These are phyloP conservation scores for Microcyclosporella mali DNA, from an alignment of 2,329 filamentous ascomycete species.

Conservation along the genomic window DNA sequence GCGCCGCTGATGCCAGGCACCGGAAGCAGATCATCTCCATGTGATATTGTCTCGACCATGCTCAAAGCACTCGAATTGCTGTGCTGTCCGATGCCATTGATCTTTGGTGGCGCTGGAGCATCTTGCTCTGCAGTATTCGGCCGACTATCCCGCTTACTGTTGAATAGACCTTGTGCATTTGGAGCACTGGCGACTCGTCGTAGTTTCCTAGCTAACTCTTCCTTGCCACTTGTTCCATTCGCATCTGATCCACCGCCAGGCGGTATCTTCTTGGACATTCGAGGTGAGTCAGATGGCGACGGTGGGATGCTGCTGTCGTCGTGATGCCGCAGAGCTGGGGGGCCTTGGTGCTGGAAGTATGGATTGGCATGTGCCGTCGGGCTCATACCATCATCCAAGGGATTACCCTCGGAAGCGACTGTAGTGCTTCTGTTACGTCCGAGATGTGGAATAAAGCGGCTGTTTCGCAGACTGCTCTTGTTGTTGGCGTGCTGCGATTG, in stretches of 20 bases:
- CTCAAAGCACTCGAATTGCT: conserved; percentile 41
- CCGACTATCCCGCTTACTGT: conserved; percentile 42
- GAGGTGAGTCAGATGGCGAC: conserved; percentile 84
- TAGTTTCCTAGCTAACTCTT: conserved; percentile 87
- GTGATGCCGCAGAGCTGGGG: conserved; percentile 86
- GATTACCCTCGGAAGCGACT: conserved; percentile 86
- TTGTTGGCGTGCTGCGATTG: conserved; percentile 48
- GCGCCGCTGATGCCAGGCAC: conserved; percentile 51
- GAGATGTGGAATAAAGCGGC: conserved; percentile 80
- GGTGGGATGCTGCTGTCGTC: conserved; percentile 90
- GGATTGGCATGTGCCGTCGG: conserved; percentile 93
- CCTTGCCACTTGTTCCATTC: conserved; percentile 69
- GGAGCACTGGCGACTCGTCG: conserved; percentile 92
- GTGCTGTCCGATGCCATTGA: conserved; percentile 43
- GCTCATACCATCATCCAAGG: conserved; percentile 79
- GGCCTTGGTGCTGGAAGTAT: conserved; percentile 94
- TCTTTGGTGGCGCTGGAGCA: conserved; percentile 47
- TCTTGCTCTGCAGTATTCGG: conserved; percentile 70
- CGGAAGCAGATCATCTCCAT: conserved; percentile 31
- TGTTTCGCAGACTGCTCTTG: conserved; percentile 65
- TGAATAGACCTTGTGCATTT: conserved; percentile 89
- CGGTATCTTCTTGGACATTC: conserved; percentile 61
- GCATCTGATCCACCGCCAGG: conserved; percentile 56
- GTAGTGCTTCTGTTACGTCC: conserved; percentile 84
- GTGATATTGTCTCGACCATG: conserved; percentile 45